phyloP scores from a whole-genome alignment of 2,329 filamentous ascomycete genomes.

The Ophiosphaerella korrae region DNA sequence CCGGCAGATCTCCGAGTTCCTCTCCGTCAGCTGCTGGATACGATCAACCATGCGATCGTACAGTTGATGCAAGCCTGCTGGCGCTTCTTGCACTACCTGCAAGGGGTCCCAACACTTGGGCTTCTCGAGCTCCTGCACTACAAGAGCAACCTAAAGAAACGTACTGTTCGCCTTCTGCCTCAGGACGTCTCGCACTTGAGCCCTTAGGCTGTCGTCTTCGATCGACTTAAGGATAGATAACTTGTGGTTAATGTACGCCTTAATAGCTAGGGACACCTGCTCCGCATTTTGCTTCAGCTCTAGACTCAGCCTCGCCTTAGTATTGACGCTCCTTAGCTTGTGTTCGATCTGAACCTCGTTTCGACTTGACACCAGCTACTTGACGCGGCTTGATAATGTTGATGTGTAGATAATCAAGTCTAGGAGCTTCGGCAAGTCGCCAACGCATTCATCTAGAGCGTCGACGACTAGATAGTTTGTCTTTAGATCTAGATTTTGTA shows the following conservation, averaged over 20 bases:
- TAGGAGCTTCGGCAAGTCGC: constrained; percentile 3
- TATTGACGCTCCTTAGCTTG: constrained; percentile 19
- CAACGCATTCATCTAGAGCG: constrained; percentile 15
- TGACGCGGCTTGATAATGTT: constrained; percentile 15
- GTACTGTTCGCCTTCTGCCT: too few species aligned
- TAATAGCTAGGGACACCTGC: constrained; percentile 44
- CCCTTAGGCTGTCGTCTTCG: constrained; percentile 44
- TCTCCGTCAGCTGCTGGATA: constrained; percentile 24
- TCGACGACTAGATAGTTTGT: constrained; percentile 11
- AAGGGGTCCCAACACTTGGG: constrained; percentile 36
- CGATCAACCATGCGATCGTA: constrained; percentile 49
- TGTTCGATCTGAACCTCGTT: constrained; percentile 35
- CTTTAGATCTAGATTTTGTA: constrained; percentile 39
- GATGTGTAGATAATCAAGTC: not conserved
- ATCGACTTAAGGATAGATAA: constrained; percentile 36
- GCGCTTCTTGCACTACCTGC: constrained; percentile 14
- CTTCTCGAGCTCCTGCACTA: constrained; percentile 1
- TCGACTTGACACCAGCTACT: too few species aligned
- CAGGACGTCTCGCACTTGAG: too few species aligned
- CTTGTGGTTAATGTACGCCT: constrained; percentile 46
- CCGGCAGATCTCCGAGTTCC: constrained; percentile 31
- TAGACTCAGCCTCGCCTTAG: constrained; percentile 19
- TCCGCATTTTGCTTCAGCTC: constrained; percentile 36
- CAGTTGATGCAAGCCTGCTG: constrained; percentile 43
- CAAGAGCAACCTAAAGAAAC: too few species aligned